Evolutionary conservation across 179 eudicot genomes (phyloP), one percentile per base, ranked within the genome.

Genomic region (Heliamphora pulchella): DNA sequence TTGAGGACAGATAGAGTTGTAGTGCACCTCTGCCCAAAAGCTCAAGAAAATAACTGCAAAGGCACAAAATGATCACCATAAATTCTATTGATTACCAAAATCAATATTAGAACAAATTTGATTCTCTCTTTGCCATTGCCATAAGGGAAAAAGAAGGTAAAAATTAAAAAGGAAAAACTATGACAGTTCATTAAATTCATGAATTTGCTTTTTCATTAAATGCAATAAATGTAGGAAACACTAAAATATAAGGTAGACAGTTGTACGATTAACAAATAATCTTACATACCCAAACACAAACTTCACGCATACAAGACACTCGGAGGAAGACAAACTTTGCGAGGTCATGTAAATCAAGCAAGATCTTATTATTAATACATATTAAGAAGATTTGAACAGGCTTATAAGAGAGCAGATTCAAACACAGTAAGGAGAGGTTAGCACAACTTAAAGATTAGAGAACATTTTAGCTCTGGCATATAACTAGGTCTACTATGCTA

Each of bases 11-110:
- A 94, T 92, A 50, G 98, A 94, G 87, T 94, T 94, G 88, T 94
- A 94, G 83, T 94, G 98, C 86, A 94, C 98, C 85, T 94, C 98
- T 8, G 98, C 98, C 98, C 98, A 93, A 83, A 94, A 94, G 91
- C 98, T 94, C 85, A 94, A 79, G 83, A 86, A 89, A 59, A 93
- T 89, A 39, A 90, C 98, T 94, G 96, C 89, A 81, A 79, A 83
- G 66, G 66, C 80, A 71, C 14, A 61, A 46, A 78, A 58, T 13
- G 10, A 64, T 2, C 15, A 20, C 31, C 17, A 20, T n/a, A 59
- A 47, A 59, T 8, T 50, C 6, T 17, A 50, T 48, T 8, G 39
- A 48, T 41, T 48, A 47, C 13, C 0, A 15, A 71, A 67, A 69
- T 14, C 9, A 44, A 69, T 1, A 69, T 13, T 46, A 20, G 17